Base-by-base conservation (phyloP, 2,329 filamentous ascomycete species). In the Whalleya microplaca region DNA sequence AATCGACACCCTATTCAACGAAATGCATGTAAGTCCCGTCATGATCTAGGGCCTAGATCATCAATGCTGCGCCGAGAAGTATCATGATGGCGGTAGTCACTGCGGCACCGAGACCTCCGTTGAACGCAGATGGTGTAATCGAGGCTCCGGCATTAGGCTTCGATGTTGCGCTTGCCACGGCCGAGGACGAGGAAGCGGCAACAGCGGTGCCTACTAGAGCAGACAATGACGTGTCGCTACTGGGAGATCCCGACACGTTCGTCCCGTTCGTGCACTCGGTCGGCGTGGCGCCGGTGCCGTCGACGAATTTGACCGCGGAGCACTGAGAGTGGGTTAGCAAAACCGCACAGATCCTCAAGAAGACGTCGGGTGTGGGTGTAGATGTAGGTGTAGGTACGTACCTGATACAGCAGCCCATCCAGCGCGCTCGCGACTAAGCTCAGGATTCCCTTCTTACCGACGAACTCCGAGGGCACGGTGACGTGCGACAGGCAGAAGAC, bases 371-470 rank as follows among this genome's bases (percentile, higher is more conserved):
- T n/a, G n/a, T 37, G 32, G 32, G 7, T 37, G 4, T 12, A 37
- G 5, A 12, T 37, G 4, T 14, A 12, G 7, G 32, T 37, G 8
- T 12, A 37, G 3, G 14, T 37, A 37, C 47, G 27, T 70, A 85
- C 84, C 75, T 84, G 80, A 66, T 79, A 87, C 5, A 86, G 71
- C 16, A 82, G 59, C 2, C 85, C 85, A 57, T 88, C 85, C 0
- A 77, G 72, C 0, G 79, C 83, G 19, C 80, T 74, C 20, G 76
- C 77, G 0, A 82, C 78, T 27, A 87, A 70, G 43, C 79, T 72
- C 3, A 88, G 66, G 16, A 86, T 72, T 18, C 83, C 85, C 70
- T 80, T 80, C 67, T 81, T 75, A 40, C 84, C 84, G 2, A 75
- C 77, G 65, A 76, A 85, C n/a, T 72, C 74, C 21, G 73, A 70